Conservation (phyloP, 441 rosid genomes). For the Erysimum cheiri region DNA sequence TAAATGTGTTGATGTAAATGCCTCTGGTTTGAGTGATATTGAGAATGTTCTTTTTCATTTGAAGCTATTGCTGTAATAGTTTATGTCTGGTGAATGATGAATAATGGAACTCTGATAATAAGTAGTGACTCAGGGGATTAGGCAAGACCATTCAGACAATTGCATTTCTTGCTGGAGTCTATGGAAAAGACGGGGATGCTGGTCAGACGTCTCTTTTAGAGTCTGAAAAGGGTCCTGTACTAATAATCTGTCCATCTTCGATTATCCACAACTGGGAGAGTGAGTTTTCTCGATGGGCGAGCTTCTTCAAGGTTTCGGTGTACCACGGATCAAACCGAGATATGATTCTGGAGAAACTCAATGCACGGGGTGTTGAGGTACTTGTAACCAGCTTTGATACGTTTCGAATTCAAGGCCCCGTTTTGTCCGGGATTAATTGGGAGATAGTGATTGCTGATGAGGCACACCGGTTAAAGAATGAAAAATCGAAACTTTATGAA, state of each 20-base stretch:
- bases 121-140: slow-evolving; percentile 70
- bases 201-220: slow-evolving; percentile 38
- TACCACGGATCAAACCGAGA: slow-evolving; percentile 89
- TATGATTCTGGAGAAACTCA: slow-evolving; percentile 72
- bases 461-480: slow-evolving; percentile 91
- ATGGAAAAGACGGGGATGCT: slow-evolving; percentile 68
- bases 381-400: slow-evolving; percentile 90
- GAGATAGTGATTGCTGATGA: slow-evolving; percentile 91
- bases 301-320: slow-evolving; percentile 69
- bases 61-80: slow-evolving; percentile 1
- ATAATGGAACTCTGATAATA: slow-evolving; percentile 24
- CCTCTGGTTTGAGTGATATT: not conserved
- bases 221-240: slow-evolving; percentile 61
- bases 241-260: slow-evolving; percentile 88
- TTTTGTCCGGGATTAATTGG: slow-evolving; percentile 78
- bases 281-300: slow-evolving; percentile 89
- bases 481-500: slow-evolving; percentile 85
- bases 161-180: slow-evolving; percentile 90
- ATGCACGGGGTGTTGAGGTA: slow-evolving; percentile 69
- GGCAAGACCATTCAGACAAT: slow-evolving; percentile 97
- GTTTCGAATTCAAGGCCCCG: slow-evolving; percentile 74
- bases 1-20: not conserved
- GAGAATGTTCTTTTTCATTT: slow-evolving; percentile 18
- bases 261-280: slow-evolving; percentile 91
- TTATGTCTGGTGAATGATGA: not conserved